These are phyloP conservation scores for Talaromyces liani DNA, from an alignment of 495 filamentous ascomycete genomes.

Conservation along the genomic window DNA sequence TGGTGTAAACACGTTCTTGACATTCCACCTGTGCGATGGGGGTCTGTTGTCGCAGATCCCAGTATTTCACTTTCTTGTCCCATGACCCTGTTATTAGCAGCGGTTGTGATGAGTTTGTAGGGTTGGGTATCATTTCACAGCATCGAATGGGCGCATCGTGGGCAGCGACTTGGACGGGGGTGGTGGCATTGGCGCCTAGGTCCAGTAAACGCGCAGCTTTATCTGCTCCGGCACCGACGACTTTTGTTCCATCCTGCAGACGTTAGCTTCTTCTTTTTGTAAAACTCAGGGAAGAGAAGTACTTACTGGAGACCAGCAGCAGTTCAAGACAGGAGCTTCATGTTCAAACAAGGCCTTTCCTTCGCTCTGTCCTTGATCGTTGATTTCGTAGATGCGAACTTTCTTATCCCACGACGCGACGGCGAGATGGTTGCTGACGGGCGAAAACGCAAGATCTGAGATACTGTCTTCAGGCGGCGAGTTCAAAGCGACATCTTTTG, in stretches of 20 bases:
- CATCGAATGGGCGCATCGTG: constrained; percentile 76
- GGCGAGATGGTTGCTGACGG: constrained; percentile 67
- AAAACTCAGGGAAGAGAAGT: not conserved
- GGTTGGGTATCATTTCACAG: constrained; percentile 63
- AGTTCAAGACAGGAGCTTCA: constrained; percentile 69
- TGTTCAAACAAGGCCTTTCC: constrained; percentile 74
- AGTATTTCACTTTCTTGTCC: constrained; percentile 95
- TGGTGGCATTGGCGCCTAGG: constrained; percentile 47
- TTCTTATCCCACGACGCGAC: constrained; percentile 92
- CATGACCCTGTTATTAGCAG: constrained; percentile 84
- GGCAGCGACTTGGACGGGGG: constrained; percentile 56
- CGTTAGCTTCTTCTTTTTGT: not conserved
- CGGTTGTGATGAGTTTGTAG: constrained; percentile 45
- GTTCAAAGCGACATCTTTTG: constrained; percentile 73
- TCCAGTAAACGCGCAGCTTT: constrained; percentile 77
- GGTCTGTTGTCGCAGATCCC: constrained; percentile 67
- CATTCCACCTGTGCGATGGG: constrained; percentile 59
- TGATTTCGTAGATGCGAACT: constrained; percentile 86
- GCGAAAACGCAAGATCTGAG: constrained; percentile 77
- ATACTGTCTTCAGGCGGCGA: constrained; percentile 80
- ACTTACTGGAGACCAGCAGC: constrained; percentile 76
- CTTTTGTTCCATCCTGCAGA: constrained; percentile 60
- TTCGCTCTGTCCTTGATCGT: constrained; percentile 57
- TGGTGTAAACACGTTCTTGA: constrained; percentile 77
- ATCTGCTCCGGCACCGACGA: constrained; percentile 78